Conservation (phyloP, 768 basidiomycete genomes). For the Roridomyces roridus region DNA sequence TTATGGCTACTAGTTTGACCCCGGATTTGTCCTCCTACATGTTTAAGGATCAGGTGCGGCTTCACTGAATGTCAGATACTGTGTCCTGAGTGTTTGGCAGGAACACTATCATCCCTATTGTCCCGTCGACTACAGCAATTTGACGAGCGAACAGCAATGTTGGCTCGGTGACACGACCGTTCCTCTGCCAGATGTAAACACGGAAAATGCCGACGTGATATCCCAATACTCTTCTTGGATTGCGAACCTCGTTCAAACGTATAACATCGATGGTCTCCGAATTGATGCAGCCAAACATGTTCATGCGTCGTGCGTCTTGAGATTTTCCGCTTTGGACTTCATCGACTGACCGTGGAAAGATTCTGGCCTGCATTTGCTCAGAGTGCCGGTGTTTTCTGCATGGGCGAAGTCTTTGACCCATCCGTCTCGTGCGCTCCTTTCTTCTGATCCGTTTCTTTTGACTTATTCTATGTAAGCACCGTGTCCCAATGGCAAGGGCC, state of each 20-base stretch:
- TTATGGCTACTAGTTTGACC: constrained; percentile 69
- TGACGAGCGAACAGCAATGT: constrained; percentile 74
- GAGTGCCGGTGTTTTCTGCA: constrained; percentile 84
- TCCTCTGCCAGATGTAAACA: constrained; percentile 81
- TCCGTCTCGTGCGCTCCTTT: constrained; percentile 50
- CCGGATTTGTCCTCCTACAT: constrained; percentile 72
- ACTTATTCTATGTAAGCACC: constrained; percentile 40
- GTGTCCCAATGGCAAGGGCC: constrained; percentile 68
- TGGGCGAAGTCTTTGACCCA: constrained; percentile 77
- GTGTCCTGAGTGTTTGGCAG: constrained; percentile 34
- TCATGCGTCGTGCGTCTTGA: constrained; percentile 8
- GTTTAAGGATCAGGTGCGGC: constrained; percentile 67
- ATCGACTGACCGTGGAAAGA: constrained; percentile 45
- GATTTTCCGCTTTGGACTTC: too few relatives aligned
- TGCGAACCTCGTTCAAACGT: constrained; percentile 66
- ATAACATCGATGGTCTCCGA: constrained; percentile 84
- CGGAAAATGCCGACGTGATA: constrained; percentile 67
- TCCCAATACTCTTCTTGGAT: constrained; percentile 75
- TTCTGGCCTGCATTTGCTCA: constrained; percentile 82
- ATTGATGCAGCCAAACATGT: constrained; percentile 71
- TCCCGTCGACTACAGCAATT: constrained; percentile 71
- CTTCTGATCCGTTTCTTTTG: background rate
- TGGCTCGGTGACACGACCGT: constrained; percentile 85
- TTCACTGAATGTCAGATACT: background rate
- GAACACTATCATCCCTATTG: constrained; percentile 83